Base-by-base conservation (phyloP, 225 moss, liverwort and hornwort genomes). In the Sphagnum tenellum region DNA sequence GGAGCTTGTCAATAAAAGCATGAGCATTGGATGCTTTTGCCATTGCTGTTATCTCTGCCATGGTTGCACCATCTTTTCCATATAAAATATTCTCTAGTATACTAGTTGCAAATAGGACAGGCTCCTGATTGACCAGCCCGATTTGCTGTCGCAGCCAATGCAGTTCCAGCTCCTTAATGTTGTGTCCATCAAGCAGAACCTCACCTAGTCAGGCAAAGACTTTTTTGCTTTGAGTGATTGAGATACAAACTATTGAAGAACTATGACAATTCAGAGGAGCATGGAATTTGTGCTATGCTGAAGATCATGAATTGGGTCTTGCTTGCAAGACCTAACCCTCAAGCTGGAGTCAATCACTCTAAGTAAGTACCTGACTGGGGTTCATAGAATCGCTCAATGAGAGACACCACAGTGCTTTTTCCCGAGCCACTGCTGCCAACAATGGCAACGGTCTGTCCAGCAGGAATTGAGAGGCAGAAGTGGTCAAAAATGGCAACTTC, bases 341-440 rank as follows among this genome's bases (percentile, higher is more conserved):
- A 29, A 29, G 29, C 29, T 29, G 29, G 29, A 29, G 29, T 29
- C 29, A 29, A 29, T 29, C 29, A 29, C 29, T 29, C 29, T 29
- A 29, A 29, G 29, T 29, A 29, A 29, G 50, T 73, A 79, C 83
- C 83, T 79, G 79, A 64, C 2, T 70, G 74, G 52, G 83, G 83
- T 52, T 83, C 83, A 54, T 83, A 83, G 58, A 83, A 83, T 9
- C 83, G 74, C 63, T 83, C 83, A 70, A 83, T 83, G 59, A 83
- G 65, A 48, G 79, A 79, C 56, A 83, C 59, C 7, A 83, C 74
- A 62, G 83, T 83, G 59, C 79, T 77, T 63, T 83, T 83, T 46
- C 83, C 83, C 9, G 90, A 89, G 10, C 94, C 94, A 59, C 94
- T 94, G 63, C 70, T 74, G 63, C 95, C 95, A 61, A 92, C 95